Evolutionary conservation across 306 rosid genomes (phyloP), one percentile per base, ranked within the genome.

Genomic region (Ormosia semicastrata): DNA sequence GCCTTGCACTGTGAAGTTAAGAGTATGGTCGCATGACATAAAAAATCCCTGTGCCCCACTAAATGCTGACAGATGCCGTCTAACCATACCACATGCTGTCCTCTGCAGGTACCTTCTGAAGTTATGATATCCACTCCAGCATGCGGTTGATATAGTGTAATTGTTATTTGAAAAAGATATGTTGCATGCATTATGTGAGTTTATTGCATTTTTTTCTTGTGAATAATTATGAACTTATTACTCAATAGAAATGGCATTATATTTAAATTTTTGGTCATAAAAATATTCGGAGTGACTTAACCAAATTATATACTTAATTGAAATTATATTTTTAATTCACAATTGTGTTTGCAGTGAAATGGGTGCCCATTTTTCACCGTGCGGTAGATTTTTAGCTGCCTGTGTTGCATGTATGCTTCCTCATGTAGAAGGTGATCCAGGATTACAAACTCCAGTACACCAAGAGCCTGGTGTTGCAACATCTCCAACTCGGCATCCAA

Each of bases 331-430:
- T 78, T 57, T 68, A 67, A 40, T 36, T 69, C 71, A 47, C 60
- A 76, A 65, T 43, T 77, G 47, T 76, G 80, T 63, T 85, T 95
- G 91, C 97, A 96, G 99, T 86, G 99, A 96, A 90, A 96, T 96
- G 98, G 99, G 99, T 79, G 97, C 97, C 72, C 99, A 93, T 79
- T 96, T 96, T 89, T 94, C 99, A 68, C 99, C 99, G n/a, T 96
- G 97, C 30, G 99, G 99, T 83, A 93, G 91, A 88, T 96, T 88
- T 91, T 91, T 96, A 87, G 99, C 99, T 30, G 97, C 97, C 58
- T 94, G 99, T 83, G 99, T 96, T 83, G 99, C 98, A 72, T 96
- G 99, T 75, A 85, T 91, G 91, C 89, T 92, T 78, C 98, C 98
- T 73, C 92, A 89, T 84, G 43, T 89, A 77, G 99, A 96, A 84